Evolutionary conservation across 768 basidiomycete species (phyloP).

Genomic region (Leccinum longicurvipes): DNA sequence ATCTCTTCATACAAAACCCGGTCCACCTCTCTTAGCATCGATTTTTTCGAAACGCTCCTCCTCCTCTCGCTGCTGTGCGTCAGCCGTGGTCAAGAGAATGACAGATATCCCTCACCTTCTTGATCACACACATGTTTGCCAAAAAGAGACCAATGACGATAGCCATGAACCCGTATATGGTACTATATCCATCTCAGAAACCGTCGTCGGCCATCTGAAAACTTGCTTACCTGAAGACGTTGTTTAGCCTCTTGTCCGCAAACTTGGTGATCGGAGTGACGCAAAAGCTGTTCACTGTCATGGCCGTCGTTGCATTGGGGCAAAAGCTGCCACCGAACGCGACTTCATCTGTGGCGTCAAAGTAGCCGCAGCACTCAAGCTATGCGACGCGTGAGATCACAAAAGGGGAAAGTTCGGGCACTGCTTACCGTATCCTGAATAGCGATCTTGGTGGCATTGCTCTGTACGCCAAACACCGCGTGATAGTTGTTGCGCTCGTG

Average conservation of each 20-base stretch:
- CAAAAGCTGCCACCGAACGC: constrained; percentile 66
- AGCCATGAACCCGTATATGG: constrained; percentile 81
- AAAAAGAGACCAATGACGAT: constrained; percentile 73
- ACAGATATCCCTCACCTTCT: constrained; percentile 45
- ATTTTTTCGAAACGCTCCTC: constrained; percentile 85
- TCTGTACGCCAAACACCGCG: constrained; percentile 47
- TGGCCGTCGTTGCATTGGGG: constrained; percentile 36
- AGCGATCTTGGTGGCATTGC: constrained; percentile 43
- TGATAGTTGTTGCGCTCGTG: constrained; percentile 68
- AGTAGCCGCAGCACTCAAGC: constrained; percentile 87
- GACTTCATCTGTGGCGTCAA: constrained; percentile 56
- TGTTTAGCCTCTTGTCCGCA: constrained; percentile 72
- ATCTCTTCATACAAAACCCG: constrained; percentile 70
- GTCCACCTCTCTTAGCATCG: constrained; percentile 83
- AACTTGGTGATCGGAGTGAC: constrained; percentile 63
- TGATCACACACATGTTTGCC: constrained; percentile 83
- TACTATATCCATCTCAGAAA: constrained; percentile 32
- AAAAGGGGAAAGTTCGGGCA: background rate
- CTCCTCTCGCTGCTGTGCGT: constrained; percentile 60
- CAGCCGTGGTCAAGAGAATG: background rate
- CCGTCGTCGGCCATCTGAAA: background rate
- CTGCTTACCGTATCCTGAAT: constrained; percentile 71
- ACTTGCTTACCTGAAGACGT: constrained; percentile 70
- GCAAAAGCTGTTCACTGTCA: constrained; percentile 54
- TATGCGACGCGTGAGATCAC: constrained; percentile 28